A percentile compares a stretch with the other conserved stretches of the same genome.
phyloP scores from a whole-genome alignment of 1,139 yeast genomes.

The Blastobotrys niveus region DNA sequence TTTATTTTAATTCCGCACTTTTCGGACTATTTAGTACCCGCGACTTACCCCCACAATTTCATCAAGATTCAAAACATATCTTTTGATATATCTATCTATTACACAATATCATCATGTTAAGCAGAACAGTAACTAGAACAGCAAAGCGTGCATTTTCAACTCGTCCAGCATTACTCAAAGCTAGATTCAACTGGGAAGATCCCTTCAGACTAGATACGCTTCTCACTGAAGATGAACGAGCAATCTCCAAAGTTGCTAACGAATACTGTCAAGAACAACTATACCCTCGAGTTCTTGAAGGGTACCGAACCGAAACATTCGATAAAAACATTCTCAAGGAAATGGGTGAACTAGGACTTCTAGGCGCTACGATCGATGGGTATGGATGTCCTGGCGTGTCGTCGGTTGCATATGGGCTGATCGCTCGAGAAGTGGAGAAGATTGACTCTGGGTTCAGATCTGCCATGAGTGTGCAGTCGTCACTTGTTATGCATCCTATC shows the following conservation, averaged over 20 bases:
- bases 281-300: constrained; percentile 40
- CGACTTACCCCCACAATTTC: too few species aligned
- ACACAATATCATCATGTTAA: too few species aligned
- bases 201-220: constrained; percentile 36
- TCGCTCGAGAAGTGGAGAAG: constrained; percentile 43
- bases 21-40: too few species aligned
- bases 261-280: constrained; percentile 38
- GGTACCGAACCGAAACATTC: constrained; percentile 38
- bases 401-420: constrained; percentile 40
- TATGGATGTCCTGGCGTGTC: constrained; percentile 43
- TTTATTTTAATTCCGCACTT: too few species aligned
- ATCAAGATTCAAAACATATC: too few species aligned
- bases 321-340: constrained; percentile 36
- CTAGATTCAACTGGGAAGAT: constrained; percentile 36
- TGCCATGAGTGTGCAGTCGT: constrained; percentile 44
- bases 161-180: background rate
- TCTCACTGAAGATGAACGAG: constrained; percentile 40
- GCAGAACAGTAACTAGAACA: too few species aligned
- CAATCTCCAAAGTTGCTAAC: constrained; percentile 38
- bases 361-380: constrained; percentile 41
- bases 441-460: constrained; percentile 43
- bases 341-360: constrained; percentile 41
- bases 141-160: constrained; percentile 4
- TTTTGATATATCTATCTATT: too few species aligned
- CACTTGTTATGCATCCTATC: constrained; percentile 43